Evolutionary conservation across 2,329 filamentous ascomycete genomes (phyloP).

Genomic region (Trichothecium sympodiale): DNA sequence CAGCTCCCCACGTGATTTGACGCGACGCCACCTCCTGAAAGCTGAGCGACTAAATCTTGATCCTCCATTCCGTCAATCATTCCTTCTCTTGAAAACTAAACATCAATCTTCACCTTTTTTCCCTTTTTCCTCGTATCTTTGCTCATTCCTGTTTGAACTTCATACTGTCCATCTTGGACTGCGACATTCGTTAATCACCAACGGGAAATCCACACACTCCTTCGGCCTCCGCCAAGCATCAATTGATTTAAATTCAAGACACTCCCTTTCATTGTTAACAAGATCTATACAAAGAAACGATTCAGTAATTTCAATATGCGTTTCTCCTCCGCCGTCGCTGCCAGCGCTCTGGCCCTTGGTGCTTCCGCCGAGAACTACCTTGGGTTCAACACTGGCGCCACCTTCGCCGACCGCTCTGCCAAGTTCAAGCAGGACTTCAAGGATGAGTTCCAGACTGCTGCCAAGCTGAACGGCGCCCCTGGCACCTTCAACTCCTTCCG

Average conservation of each 20-base stretch:
- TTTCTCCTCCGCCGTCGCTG: slow-evolving; percentile 23
- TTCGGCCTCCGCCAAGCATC: too few species aligned
- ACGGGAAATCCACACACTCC: too few species aligned
- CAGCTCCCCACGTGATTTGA: neutral
- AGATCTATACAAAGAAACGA: neutral
- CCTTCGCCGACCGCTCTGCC: slow-evolving; percentile 32
- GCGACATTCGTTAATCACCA: slow-evolving; percentile 8
- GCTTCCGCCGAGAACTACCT: slow-evolving; percentile 35
- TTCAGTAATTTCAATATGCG: slow-evolving; percentile 21
- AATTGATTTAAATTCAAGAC: neutral
- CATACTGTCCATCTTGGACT: slow-evolving; percentile 8
- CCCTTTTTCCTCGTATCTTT: slow-evolving; percentile 6
- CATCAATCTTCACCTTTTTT: slow-evolving; percentile 8
- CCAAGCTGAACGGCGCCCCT: slow-evolving; percentile 26
- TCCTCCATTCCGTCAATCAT: neutral
- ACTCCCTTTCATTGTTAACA: neutral
- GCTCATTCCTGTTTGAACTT: too few species aligned
- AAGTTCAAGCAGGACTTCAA: slow-evolving; percentile 41
- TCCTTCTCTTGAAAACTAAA: neutral
- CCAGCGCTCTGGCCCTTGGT: slow-evolving; percentile 26
- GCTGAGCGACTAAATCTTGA: too few species aligned
- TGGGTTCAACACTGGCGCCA: slow-evolving; percentile 42
- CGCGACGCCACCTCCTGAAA: too few species aligned
- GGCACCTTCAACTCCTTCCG: slow-evolving; percentile 48
- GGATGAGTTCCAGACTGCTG: slow-evolving; percentile 31